Base-by-base conservation (phyloP, 306 rosid species). In the Mimosa bimucronata region DNA sequence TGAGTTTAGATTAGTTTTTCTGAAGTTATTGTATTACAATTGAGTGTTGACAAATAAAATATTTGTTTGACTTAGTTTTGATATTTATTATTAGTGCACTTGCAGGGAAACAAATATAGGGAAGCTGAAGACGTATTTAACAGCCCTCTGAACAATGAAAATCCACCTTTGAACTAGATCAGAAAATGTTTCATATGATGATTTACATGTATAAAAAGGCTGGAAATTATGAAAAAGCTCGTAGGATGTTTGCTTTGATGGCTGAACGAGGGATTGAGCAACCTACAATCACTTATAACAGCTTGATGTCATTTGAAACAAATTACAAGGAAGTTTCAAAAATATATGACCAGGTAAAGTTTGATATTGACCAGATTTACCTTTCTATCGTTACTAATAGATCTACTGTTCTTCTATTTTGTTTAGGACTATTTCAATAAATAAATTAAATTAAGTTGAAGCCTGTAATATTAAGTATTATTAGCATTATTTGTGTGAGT, bases 161-260 rank as follows among this genome's bases (percentile, higher is more conserved):
- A 83, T 1, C 71, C 94, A 25, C 88, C 90, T 79, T 75, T 91
- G 83, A 95, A 89, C 98, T 96, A 18, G 99, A 93, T 81, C 97
- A 95, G 80, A 89, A 90, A 89, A 91, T 91, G 97, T 91, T 91
- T 87, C 94, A 93, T 81, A 89, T 95, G 97, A 93, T 95, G 94
- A 93, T 95, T 86, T 95, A 91, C 82, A 93, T 89, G 99, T 80
- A 84, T 73, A 93, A 88, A 90, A 95, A 91, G 92, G 94, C 90
- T 46, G 96, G 97, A 76, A 90, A 83, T 87, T 89, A 93, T 85
- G 96, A 90, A 57, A 90, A 93, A 78, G 98, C 99, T 84, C 92
- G 99, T 19, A 90, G 80, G 84, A 30, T 90, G 80, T 93, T 95
- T 78, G 80, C 97, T 45, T 37, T 93, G 79, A 95, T 91, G 99